Evolutionary conservation across 331 rosid species (phyloP).

Genomic region (Acacia concinna): DNA sequence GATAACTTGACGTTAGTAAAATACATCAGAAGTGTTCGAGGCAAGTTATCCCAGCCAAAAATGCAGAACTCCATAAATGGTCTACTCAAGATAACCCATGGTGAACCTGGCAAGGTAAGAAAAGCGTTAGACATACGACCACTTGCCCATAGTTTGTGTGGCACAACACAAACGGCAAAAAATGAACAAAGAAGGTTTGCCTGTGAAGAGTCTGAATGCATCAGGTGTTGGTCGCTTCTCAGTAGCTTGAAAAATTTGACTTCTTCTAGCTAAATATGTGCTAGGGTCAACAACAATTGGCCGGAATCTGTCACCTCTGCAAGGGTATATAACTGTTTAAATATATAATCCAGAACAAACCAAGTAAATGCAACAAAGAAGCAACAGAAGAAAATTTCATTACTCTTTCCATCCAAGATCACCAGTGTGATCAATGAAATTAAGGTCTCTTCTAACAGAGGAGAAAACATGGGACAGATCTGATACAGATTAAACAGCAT

Average conservation of each 20-base stretch:
- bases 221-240: conserved; percentile 81
- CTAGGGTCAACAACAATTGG: conserved; percentile 91
- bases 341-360: conserved; percentile 29
- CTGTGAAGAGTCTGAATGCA: conserved; percentile 88
- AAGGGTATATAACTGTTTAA: conserved; percentile 22
- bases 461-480: conserved; percentile 94
- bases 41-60: conserved; percentile 95
- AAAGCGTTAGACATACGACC: conserved; percentile 27
- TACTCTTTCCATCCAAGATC: conserved; percentile 99
- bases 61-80: conserved; percentile 82
- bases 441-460: conserved; percentile 72
- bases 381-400: conserved; percentile 33
- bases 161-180: conserved; percentile 24
- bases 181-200: conserved; percentile 43
- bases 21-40: conserved; percentile 83
- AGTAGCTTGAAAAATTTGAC: conserved; percentile 93
- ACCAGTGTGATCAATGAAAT: conserved; percentile 86
- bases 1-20: conserved; percentile 81
- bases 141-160: conserved; percentile 13
- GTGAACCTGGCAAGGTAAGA: conserved; percentile 81
- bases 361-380: conserved; percentile 10
- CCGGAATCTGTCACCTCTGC: conserved; percentile 71
- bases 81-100: conserved; percentile 85
- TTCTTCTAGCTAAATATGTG: conserved; percentile 77
- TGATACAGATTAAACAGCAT: conserved; percentile 36